Conservation (phyloP, 2,329 filamentous ascomycete species). For the Metarhizium sp. region DNA sequence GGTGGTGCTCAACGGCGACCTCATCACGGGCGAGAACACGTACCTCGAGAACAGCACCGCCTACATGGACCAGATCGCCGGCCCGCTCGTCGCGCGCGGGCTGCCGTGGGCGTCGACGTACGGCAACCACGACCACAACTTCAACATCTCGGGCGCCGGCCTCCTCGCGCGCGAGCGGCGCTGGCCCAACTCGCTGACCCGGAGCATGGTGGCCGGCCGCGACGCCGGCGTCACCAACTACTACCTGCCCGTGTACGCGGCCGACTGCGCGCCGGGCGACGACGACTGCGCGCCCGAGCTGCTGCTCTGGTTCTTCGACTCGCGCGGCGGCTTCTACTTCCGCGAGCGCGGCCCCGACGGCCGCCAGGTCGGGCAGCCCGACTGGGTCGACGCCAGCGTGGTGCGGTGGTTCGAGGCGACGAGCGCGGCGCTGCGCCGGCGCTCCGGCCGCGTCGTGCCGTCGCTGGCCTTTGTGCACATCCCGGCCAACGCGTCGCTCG, state of each 20-base stretch:
- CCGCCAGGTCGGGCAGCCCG: conserved; percentile 23
- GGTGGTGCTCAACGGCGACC: conserved; percentile 61
- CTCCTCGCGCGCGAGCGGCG: conserved; percentile 32
- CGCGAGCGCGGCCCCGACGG: conserved; percentile 24
- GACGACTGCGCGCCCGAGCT: conserved; percentile 27
- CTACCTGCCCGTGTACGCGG: conserved; percentile 33
- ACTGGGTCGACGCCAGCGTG: conserved; percentile 36
- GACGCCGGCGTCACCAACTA: conserved; percentile 37
- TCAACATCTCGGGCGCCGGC: conserved; percentile 40
- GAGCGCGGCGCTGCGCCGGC: conserved; percentile 17
- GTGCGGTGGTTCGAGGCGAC: conserved; percentile 34
- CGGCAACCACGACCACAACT: conserved; percentile 59
- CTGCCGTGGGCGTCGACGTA: conserved; percentile 60
- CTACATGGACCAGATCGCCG: conserved; percentile 51
- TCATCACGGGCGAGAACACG: conserved; percentile 59
- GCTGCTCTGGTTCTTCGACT: conserved; percentile 67
- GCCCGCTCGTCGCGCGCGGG: conserved; percentile 43
- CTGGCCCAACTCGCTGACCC: conserved; percentile 29
- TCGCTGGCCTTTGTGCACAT: conserved; percentile 41
- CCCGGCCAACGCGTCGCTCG: conserved; percentile 32
- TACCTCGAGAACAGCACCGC: conserved; percentile 41
- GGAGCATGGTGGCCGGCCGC: conserved; percentile 26
- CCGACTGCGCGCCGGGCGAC: conserved; percentile 18
- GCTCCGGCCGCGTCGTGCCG: conserved; percentile 27
- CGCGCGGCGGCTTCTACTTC: conserved; percentile 46